Base-by-base conservation (phyloP, 169 alveolate genomes). In the Sarcocystis neurona region DNA sequence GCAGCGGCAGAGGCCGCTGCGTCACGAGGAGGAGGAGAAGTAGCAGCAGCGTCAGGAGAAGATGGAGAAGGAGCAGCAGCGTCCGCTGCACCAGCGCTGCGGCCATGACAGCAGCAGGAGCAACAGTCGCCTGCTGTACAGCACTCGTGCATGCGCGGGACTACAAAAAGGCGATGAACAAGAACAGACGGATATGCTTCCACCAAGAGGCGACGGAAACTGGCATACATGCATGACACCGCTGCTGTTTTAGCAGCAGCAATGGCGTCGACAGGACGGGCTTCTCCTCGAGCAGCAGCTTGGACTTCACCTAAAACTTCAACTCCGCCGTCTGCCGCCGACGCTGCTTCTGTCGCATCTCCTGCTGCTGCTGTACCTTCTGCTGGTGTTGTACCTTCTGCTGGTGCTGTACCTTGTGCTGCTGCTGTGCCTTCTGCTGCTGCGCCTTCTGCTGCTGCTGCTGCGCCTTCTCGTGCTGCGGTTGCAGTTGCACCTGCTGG, bases 161-260 rank as follows among this genome's bases (percentile, higher is more conserved):
- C 82, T 12, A 72, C 82, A 30, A 72, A 72, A 12, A 72, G 56
- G 8, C 82, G 82, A 37, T 72, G 82, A 15, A 82, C 88, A 3
- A 82, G 79, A 46, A 82, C 88, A 0, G 88, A 50, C 32, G 88
- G 88, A 30, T 82, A 82, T 37, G 56, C 79, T 46, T 82, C 79
- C 56, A 34, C 56, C 10, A 82, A 8, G 37, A 34, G 18, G 20
- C 50, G 48, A 4, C 50, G 47, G 27, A 70, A 70, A 8, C 23
- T 48, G 32, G 75, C 15, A 63, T n/a, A n/a, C 12, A 15, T 12
- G 15, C 30, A 5, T 63, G 12, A 23, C 39, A 37, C 75, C 75
- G 15, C 75, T 5, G 15, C 75, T 37, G 15, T 37, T 23, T n/a
- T 12, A 12, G 75, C 30, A 8, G 10, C 39, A 12, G 75, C 75